phyloP scores from a whole-genome alignment of 345 rosid genomes.

The Alliaria petiolata region DNA sequence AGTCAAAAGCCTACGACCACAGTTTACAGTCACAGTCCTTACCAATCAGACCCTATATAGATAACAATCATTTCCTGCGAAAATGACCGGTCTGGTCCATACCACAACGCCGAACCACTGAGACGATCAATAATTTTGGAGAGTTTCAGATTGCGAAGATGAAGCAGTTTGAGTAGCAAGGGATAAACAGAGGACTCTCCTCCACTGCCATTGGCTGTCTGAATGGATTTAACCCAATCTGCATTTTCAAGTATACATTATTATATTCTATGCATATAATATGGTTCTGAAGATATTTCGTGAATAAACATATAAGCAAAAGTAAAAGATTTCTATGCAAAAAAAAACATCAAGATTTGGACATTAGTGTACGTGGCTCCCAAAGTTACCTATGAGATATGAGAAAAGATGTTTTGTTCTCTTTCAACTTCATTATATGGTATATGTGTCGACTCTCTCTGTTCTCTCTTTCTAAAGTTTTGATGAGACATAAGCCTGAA shows the following conservation, averaged over 20 bases:
- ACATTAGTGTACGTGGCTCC: slow-evolving; percentile 7
- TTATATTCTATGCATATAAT: neutral
- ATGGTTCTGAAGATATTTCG: neutral
- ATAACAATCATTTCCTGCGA: neutral
- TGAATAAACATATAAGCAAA: neutral
- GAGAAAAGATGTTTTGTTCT: neutral
- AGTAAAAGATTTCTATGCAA: neutral
- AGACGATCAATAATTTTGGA: neutral
- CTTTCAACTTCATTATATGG: slow-evolving; percentile 5
- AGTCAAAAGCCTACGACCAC: too few species aligned
- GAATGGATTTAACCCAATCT: slow-evolving; percentile 87
- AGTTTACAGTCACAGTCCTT: too few species aligned
- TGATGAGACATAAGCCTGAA: slow-evolving; percentile 28
- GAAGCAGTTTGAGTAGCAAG: slow-evolving; percentile 94
- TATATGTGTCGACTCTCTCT: slow-evolving; percentile 13
- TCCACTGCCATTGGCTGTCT: slow-evolving; percentile 93
- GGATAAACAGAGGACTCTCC: slow-evolving; percentile 60
- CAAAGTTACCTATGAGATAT: neutral
- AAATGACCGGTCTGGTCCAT: neutral
- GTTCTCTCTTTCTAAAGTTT: slow-evolving; percentile 23
- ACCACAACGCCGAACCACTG: neutral
- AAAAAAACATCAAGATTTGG: slow-evolving; percentile 21
- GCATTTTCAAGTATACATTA: slow-evolving; percentile 9
- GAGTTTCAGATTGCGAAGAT: slow-evolving; percentile 55
- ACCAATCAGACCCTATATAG: too few species aligned